These are phyloP conservation scores for Biancaea sappan DNA, from an alignment of 306 rosid species.

Conservation along the genomic window DNA sequence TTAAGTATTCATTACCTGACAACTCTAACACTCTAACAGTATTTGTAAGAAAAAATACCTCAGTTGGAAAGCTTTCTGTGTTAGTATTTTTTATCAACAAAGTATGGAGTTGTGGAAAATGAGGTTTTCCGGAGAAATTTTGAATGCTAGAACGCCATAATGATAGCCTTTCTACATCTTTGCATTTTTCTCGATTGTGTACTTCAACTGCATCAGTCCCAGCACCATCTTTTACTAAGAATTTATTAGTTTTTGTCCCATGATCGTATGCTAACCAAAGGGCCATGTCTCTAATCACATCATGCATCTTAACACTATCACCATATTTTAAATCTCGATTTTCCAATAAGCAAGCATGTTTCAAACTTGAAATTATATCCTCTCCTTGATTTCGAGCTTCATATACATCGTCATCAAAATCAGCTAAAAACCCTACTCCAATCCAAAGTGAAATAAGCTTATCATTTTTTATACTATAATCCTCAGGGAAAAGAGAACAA, in stretches of 20 bases:
- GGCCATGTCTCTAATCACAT: conserved; percentile 3
- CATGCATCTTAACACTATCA: conserved; percentile 9
- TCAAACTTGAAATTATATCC: background rate
- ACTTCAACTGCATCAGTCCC: background rate
- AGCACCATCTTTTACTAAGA: background rate
- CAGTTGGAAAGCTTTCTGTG: background rate
- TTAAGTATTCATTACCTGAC: background rate
- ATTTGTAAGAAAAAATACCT: background rate
- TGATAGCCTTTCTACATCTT: background rate
- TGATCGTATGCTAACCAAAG: conserved; percentile 3
- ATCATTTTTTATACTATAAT: background rate
- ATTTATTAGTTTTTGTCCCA: background rate
- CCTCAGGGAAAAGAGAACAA: background rate
- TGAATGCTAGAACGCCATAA: background rate
- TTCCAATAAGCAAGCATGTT: conserved; percentile 5
- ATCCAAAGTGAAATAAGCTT: conserved; percentile 2
- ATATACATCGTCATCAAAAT: background rate
- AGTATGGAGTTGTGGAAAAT: background rate
- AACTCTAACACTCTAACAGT: background rate
- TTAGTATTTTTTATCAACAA: background rate
- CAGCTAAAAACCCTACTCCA: background rate
- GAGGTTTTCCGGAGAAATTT: background rate
- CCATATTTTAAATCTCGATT: background rate
- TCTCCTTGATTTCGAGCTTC: background rate
- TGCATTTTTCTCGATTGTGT: background rate